Percentiles rank a stretch among this genome's conserved stretches.
Conservation (phyloP, 768 basidiomycete species). For the Rossbeevera mucosa region DNA sequence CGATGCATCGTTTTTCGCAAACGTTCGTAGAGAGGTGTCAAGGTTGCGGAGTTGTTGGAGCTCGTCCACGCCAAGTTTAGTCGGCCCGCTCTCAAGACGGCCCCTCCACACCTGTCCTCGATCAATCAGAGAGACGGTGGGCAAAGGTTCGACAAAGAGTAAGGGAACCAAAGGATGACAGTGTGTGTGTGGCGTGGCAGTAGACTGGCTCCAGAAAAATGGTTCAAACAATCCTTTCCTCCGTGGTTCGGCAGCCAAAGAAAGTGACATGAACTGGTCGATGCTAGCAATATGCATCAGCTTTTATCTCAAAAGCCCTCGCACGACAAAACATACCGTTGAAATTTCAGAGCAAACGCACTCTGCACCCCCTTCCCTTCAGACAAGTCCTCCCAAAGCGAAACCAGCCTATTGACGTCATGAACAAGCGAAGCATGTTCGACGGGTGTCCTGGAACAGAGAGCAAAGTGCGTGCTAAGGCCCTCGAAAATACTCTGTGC, state of each 20-base stretch:
- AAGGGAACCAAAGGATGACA: conserved; percentile 57
- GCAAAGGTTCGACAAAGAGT: conserved; percentile 72
- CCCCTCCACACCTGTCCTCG: conserved; percentile 59
- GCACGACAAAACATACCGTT: conserved; percentile 43
- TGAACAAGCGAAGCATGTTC: conserved; percentile 39
- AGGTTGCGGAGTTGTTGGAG: conserved; percentile 53
- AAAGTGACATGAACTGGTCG: conserved; percentile 76
- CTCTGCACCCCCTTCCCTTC: conserved; percentile 35
- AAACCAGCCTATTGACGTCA: conserved; percentile 47
- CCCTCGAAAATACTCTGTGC: conserved; percentile 49
- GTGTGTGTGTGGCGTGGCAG: conserved; percentile 33
- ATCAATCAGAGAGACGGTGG: conserved; percentile 63
- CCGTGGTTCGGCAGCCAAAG: conserved; percentile 68
- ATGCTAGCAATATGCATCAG: conserved; percentile 37
- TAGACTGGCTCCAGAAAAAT: conserved; percentile 60
- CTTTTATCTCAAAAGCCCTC: neutral
- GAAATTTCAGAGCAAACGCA: conserved; percentile 51
- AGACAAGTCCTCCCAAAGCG: conserved; percentile 54
- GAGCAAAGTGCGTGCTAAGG: conserved; percentile 45
- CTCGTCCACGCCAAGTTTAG: conserved; percentile 47
- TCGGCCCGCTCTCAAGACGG: conserved; percentile 60
- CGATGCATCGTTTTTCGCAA: conserved; percentile 14
- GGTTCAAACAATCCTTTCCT: conserved; percentile 74
- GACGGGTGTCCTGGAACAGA: conserved; percentile 43
- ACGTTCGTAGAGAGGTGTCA: conserved; percentile 41